Percentiles rank a stretch among this genome's conserved stretches.
Evolutionary conservation across 805 yeast species (phyloP).

Genomic region (Yarrowia sp.): DNA sequence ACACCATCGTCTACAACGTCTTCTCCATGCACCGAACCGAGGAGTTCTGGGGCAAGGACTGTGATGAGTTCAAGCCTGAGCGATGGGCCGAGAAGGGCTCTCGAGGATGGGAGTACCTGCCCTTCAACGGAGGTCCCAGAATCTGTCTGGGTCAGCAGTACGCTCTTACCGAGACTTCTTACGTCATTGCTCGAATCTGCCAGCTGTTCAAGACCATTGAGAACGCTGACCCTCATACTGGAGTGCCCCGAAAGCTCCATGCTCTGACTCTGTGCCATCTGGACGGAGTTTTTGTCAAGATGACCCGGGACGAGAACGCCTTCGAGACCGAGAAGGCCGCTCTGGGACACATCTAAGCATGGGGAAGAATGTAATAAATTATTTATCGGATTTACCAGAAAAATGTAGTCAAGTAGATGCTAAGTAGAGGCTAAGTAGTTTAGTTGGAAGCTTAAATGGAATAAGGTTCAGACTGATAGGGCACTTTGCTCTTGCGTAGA

Average conservation of each 20-base stretch:
- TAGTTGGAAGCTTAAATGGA: too few relatives aligned
- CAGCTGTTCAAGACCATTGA: conserved; percentile 31
- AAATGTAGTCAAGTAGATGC: too few relatives aligned
- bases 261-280: conserved; percentile 22
- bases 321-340: background rate
- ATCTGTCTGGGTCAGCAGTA: conserved; percentile 57
- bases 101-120: conserved; percentile 47
- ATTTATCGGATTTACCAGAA: background rate
- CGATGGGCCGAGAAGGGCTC: conserved; percentile 46
- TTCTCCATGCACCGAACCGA: conserved; percentile 46
- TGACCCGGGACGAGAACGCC: conserved; percentile 10
- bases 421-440: too few relatives aligned
- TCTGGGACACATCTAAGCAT: background rate
- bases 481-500: too few relatives aligned
- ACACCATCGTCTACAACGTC: conserved; percentile 43
- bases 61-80: conserved; percentile 47
- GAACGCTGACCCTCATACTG: background rate
- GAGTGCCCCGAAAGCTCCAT: background rate
- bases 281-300: background rate
- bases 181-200: conserved; percentile 44
- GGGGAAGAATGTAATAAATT: background rate
- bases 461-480: too few relatives aligned
- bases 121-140: conserved; percentile 57
- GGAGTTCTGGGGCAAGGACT: conserved; percentile 47
- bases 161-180: conserved; percentile 54